Evolutionary conservation across 805 yeast genomes (phyloP).

Genomic region (Pichia rugopelliculosa): DNA sequence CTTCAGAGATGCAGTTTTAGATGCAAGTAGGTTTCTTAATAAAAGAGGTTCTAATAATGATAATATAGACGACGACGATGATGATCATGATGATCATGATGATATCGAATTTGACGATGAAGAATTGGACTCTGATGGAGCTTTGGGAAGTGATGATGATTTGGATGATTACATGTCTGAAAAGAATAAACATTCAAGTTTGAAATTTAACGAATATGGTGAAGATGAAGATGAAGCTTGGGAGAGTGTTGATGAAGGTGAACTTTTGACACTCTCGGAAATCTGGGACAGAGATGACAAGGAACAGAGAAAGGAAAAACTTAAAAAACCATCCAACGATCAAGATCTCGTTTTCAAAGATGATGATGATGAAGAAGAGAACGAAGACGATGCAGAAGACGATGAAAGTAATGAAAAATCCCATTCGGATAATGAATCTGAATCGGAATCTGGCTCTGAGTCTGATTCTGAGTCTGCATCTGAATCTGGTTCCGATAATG

Average conservation of each 20-base stretch:
- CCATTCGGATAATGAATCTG: constrained; percentile 8
- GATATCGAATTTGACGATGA: constrained; percentile 32
- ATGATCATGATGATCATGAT: constrained; percentile 16
- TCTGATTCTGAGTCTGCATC: constrained; percentile 13
- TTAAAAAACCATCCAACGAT: constrained; percentile 6
- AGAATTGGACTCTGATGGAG: constrained; percentile 65
- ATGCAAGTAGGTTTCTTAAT: constrained; percentile 26
- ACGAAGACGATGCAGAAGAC: constrained; percentile 23
- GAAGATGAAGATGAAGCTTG: constrained; percentile 59
- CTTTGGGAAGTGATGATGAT: constrained; percentile 75
- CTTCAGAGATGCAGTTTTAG: constrained; percentile 26
- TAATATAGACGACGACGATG: constrained; percentile 7
- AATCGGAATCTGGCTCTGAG: not conserved
- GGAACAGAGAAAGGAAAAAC: constrained; percentile 26
- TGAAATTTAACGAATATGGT: constrained; percentile 24
- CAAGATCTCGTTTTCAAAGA: constrained; percentile 17
- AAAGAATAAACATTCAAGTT: constrained; percentile 54
- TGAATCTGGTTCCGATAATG: constrained; percentile 20
- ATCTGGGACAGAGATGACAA: constrained; percentile 80
- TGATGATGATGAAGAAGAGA: constrained; percentile 18
- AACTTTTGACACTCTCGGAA: constrained; percentile 71
- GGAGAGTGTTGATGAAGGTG: constrained; percentile 67
- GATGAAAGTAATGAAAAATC: constrained; percentile 6
- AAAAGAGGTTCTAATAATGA: constrained; percentile 3
- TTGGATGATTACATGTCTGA: constrained; percentile 60